These are phyloP conservation scores for Cryphonectria carpinicola DNA, from an alignment of 2,329 filamentous ascomycete genomes.

Conservation along the genomic window DNA sequence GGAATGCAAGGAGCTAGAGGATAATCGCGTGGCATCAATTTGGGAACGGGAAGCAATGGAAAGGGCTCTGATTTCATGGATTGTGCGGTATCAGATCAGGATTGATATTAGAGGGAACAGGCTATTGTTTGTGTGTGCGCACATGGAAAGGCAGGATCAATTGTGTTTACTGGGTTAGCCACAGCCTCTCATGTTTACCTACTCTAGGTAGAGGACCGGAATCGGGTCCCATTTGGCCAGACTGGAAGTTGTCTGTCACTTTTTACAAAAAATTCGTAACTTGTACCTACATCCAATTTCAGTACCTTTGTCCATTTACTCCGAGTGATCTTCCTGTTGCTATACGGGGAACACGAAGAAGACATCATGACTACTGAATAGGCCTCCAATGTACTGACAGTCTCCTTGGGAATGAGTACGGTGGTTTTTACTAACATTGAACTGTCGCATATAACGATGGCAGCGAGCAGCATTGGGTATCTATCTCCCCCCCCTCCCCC, in stretches of 20 bases:
- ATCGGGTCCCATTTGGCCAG: conserved; percentile 7
- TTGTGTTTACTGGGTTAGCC: conserved; percentile 13
- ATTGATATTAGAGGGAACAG: conserved; percentile 7
- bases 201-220: background rate
- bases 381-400: background rate
- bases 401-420: background rate
- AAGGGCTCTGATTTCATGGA: conserved; percentile 2
- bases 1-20: conserved; percentile 21
- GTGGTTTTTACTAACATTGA: background rate
- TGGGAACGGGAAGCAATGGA: conserved; percentile 20
- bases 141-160: conserved; percentile 11
- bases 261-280: background rate
- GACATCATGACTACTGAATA: background rate
- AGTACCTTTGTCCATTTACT: background rate
- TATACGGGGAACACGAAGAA: background rate
- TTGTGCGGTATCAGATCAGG: conserved; percentile 21
- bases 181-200: background rate
- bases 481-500: background rate
- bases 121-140: conserved; percentile 2
- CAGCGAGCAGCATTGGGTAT: background rate
- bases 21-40: conserved; percentile 25
- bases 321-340: background rate
- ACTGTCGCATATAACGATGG: background rate
- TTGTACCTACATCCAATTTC: background rate
- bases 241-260: background rate